phyloP scores from a whole-genome alignment of 371 early-diverging fungal genomes.

The Circinella minor region DNA sequence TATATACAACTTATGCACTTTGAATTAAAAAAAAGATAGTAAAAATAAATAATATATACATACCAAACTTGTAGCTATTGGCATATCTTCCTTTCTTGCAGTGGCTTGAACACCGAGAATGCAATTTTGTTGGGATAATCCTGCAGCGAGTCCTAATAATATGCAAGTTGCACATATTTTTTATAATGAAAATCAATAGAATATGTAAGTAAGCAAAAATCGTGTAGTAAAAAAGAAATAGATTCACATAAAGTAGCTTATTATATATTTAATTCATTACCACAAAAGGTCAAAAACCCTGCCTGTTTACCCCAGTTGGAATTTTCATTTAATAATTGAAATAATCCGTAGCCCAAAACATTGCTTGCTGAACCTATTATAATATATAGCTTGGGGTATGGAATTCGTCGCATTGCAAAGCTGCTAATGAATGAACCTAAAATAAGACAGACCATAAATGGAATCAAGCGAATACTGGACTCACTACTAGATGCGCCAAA shows the following conservation, averaged over 20 bases:
- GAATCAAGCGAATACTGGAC: conserved; percentile 53
- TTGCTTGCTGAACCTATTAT: conserved; percentile 30
- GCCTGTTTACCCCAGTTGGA: conserved; percentile 44
- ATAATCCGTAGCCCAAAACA: conserved; percentile 45
- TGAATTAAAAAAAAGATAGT: neutral
- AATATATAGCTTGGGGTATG: conserved; percentile 35
- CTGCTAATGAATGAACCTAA: conserved; percentile 36
- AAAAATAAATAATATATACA: conserved; percentile 2
- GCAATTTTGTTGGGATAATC: conserved; percentile 64
- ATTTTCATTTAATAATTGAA: conserved; percentile 35
- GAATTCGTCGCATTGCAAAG: conserved; percentile 23
- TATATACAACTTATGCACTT: no score
- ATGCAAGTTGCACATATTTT: no score
- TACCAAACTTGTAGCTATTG: conserved; percentile 63
- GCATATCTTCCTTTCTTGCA: conserved; percentile 56
- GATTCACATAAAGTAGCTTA: no score
- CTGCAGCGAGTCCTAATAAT: conserved; percentile 49
- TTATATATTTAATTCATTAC: conserved; percentile 7
- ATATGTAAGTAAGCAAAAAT: no score
- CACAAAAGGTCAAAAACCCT: conserved; percentile 42
- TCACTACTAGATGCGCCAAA: conserved; percentile 42
- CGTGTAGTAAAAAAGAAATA: no score
- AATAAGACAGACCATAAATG: conserved; percentile 47
- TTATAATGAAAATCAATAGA: neutral
- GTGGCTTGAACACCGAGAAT: conserved; percentile 64